Evolutionary conservation across 805 yeast genomes (phyloP).

Genomic region (Kuraishia floccosa): DNA sequence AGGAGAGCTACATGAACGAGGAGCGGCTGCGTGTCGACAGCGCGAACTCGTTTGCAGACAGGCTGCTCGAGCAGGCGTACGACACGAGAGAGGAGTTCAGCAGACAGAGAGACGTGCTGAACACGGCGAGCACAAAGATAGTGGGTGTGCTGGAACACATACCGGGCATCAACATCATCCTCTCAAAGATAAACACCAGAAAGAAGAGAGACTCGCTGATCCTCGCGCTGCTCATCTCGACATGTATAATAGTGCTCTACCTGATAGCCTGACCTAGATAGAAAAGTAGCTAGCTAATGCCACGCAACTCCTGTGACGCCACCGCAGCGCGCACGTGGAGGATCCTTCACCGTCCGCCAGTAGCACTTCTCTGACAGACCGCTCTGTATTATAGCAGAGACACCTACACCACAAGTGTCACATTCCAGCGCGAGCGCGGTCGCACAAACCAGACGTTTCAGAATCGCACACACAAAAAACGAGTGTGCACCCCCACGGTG

Average conservation of each 20-base stretch:
- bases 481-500: too few relatives aligned
- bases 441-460: too few relatives aligned
- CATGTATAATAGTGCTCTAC: slow-evolving; percentile 60
- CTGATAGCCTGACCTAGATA: slow-evolving; percentile 10
- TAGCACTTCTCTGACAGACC: too few relatives aligned
- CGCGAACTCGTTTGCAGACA: slow-evolving; percentile 68
- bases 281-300: too few relatives aligned
- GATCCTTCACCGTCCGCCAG: too few relatives aligned
- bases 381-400: too few relatives aligned
- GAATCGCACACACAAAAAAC: too few relatives aligned
- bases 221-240: slow-evolving; percentile 60
- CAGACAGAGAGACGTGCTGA: slow-evolving; percentile 56
- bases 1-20: slow-evolving; percentile 65
- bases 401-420: too few relatives aligned
- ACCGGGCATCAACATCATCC: slow-evolving; percentile 74
- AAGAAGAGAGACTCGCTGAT: slow-evolving; percentile 81
- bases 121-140: slow-evolving; percentile 52
- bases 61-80: slow-evolving; percentile 73
- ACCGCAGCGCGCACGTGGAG: too few relatives aligned
- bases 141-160: slow-evolving; percentile 50
- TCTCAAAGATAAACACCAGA: slow-evolving; percentile 76
- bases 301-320: too few relatives aligned
- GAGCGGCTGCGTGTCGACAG: slow-evolving; percentile 67
- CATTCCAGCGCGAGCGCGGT: too few relatives aligned
- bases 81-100: slow-evolving; percentile 80